phyloP scores from a whole-genome alignment of 1,139 yeast species.

The Pichia sp. region DNA sequence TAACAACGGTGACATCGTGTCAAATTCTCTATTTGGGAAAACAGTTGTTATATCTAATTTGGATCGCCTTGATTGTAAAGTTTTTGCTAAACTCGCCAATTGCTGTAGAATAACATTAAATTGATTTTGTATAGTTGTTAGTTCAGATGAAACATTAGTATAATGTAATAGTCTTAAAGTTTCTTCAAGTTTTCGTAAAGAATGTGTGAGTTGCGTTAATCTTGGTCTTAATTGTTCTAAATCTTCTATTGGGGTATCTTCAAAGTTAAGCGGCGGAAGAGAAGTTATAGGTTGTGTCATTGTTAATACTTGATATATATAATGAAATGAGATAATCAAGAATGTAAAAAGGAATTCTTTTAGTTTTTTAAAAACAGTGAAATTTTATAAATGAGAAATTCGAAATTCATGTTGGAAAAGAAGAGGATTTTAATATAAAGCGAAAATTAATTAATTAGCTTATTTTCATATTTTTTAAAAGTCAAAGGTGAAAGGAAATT shows the following conservation, averaged over 20 bases:
- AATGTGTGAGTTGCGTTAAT: constrained; percentile 47
- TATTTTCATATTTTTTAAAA: too few relatives aligned
- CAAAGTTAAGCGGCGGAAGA: not conserved
- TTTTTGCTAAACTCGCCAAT: constrained; percentile 62
- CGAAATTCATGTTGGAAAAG: too few relatives aligned
- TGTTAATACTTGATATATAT: too few relatives aligned
- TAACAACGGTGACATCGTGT: constrained; percentile 71
- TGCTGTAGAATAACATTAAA: constrained; percentile 80
- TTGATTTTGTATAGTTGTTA: constrained; percentile 62
- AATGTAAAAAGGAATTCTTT: too few relatives aligned
- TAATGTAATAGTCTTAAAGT: constrained; percentile 28
- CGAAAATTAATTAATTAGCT: too few relatives aligned
- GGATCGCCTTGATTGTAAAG: constrained; percentile 57
- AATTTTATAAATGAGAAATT: too few relatives aligned
- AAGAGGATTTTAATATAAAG: too few relatives aligned
- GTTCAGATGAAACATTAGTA: constrained; percentile 6
- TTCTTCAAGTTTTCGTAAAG: constrained; percentile 40
- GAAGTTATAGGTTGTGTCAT: not conserved
- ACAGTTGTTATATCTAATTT: constrained; percentile 62
- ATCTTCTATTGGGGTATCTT: constrained; percentile 7
- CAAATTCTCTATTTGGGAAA: constrained; percentile 78
- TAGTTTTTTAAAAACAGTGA: too few relatives aligned
- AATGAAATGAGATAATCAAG: not conserved
- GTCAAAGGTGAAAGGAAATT: too few relatives aligned
- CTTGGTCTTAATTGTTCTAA: constrained; percentile 56